Evolutionary conservation across 75 land plant species (phyloP).

Genomic region (Selaginella moellendorffii): DNA sequence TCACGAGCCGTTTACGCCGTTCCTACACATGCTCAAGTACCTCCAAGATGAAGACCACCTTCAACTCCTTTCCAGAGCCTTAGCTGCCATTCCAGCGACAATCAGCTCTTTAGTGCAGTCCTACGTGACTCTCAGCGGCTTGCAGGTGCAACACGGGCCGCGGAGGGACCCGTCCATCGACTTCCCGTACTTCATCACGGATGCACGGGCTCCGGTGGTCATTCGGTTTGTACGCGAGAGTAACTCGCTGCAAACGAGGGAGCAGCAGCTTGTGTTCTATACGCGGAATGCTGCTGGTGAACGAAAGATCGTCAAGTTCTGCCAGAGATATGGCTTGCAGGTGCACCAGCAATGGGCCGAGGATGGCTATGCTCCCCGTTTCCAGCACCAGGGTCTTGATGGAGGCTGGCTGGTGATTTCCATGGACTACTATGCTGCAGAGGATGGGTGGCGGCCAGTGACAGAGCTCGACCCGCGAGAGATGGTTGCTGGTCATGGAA

Average conservation of each 20-base stretch:
- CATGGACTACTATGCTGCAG: background rate
- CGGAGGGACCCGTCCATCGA: background rate
- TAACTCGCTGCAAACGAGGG: background rate
- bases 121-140: background rate
- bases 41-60: background rate
- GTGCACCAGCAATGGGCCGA: background rate
- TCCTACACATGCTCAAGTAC: background rate
- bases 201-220: background rate
- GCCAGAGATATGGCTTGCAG: constrained; percentile 1
- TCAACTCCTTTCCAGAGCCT: background rate
- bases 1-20: constrained; percentile 2
- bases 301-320: background rate
- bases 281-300: background rate
- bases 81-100: constrained; percentile 1
- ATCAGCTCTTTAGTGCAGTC: constrained; percentile 1
- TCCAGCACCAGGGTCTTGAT: constrained; percentile 1
- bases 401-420: constrained; percentile 1
- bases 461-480: background rate
- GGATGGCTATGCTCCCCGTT: background rate
- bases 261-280: constrained; percentile 1
- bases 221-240: background rate
- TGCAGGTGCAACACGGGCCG: background rate
- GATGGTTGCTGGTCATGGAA: background rate
- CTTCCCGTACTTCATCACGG: background rate
- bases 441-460: background rate